These are phyloP conservation scores for Pyrenophora teres DNA, from an alignment of 2,329 filamentous ascomycete species.

Conservation along the genomic window DNA sequence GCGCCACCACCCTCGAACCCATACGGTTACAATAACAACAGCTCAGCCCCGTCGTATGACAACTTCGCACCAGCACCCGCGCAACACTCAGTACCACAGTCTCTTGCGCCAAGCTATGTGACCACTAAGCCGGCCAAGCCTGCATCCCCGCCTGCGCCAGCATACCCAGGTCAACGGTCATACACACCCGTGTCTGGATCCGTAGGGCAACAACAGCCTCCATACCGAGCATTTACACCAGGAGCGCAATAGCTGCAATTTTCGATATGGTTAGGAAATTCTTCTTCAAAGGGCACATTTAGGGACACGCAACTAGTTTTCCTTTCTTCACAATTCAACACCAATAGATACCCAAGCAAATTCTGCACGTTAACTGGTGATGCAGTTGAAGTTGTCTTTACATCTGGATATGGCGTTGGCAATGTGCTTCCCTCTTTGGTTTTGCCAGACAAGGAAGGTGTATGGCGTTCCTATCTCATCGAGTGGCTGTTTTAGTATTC, in stretches of 20 bases:
- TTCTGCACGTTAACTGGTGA: too few relatives aligned
- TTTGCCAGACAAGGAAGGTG: too few relatives aligned
- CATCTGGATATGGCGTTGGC: too few relatives aligned
- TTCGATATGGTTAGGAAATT: too few relatives aligned
- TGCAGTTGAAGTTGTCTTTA: too few relatives aligned
- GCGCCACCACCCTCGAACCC: constrained; percentile 5
- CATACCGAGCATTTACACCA: constrained; percentile 10
- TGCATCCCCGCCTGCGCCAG: background rate
- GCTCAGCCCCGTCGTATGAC: constrained; percentile 6
- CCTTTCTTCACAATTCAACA: too few relatives aligned
- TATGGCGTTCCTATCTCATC: too few relatives aligned
- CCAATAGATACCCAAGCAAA: too few relatives aligned
- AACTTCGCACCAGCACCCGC: constrained; percentile 1
- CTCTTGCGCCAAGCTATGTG: constrained; percentile 1
- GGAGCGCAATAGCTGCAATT: constrained; percentile 1
- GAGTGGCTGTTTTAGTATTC: too few relatives aligned
- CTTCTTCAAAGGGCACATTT: constrained; percentile 2
- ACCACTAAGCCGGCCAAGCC: background rate
- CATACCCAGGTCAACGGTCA: constrained; percentile 6
- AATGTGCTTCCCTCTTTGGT: too few relatives aligned
- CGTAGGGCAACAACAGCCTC: background rate
- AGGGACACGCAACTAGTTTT: background rate
- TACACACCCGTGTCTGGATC: constrained; percentile 6
- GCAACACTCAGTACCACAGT: background rate
- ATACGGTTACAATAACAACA: constrained; percentile 2